Evolutionary conservation across 768 basidiomycete species (phyloP).

Genomic region (Boletus bicolor): DNA sequence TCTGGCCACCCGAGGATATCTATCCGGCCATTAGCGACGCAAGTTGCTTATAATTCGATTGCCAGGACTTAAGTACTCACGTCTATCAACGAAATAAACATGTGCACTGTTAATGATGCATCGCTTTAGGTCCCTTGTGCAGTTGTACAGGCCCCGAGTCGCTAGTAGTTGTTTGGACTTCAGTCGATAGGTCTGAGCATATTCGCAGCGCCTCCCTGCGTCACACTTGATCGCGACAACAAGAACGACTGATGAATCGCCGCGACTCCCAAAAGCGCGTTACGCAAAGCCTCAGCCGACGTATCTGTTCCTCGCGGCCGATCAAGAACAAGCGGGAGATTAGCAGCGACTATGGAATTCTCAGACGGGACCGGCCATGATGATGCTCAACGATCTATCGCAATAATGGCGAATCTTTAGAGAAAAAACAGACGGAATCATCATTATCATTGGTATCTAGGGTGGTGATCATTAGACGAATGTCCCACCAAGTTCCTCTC

Average conservation of each 20-base stretch:
- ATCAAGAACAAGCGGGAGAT: conserved; percentile 41
- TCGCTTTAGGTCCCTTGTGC: conserved; percentile 29
- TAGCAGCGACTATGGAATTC: conserved; percentile 42
- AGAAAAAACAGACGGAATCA: conserved; percentile 29
- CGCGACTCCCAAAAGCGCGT: conserved; percentile 38
- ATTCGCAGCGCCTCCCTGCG: conserved; percentile 20
- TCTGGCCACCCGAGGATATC: conserved; percentile 42
- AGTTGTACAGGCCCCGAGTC: conserved; percentile 27
- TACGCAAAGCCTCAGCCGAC: conserved; percentile 39
- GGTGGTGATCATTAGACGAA: conserved; percentile 44
- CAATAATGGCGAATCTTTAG: conserved; percentile 41
- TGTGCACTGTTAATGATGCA: conserved; percentile 27
- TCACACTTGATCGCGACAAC: conserved; percentile 32
- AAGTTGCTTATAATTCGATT: conserved; percentile 3
- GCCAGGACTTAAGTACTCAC: conserved; percentile 25
- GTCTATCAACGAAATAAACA: conserved; percentile 36
- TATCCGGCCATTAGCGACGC: conserved; percentile 24
- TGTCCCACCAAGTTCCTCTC: conserved; percentile 50
- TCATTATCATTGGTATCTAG: conserved; percentile 50
- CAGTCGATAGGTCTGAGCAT: conserved; percentile 37
- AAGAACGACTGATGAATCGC: conserved; percentile 44
- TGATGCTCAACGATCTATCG: conserved; percentile 44
- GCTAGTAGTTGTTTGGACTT: conserved; percentile 35
- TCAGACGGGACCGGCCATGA: conserved; percentile 44
- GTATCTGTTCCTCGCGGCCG: conserved; percentile 35